Evolutionary conservation across 108 stramenopile genomes (phyloP).

Genomic region (Nannochloropsis salina): DNA sequence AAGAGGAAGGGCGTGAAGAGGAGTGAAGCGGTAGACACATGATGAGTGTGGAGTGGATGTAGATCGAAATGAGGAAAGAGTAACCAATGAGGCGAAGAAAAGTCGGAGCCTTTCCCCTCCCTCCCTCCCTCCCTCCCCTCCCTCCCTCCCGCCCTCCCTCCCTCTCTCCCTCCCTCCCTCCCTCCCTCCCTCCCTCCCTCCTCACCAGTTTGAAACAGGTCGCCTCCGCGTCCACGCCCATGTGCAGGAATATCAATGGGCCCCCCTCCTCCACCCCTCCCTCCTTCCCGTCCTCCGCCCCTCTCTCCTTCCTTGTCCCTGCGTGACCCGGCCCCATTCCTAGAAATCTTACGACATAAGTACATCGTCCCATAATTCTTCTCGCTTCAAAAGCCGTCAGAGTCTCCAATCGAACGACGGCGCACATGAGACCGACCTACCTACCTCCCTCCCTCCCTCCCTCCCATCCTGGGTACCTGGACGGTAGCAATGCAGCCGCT

Average conservation of each 20-base stretch:
- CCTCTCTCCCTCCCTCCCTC: not conserved
- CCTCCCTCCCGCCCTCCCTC: not conserved
- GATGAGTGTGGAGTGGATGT: too few species aligned
- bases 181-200: not conserved
- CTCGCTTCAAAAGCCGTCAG: too few species aligned
- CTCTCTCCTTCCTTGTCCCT: not conserved
- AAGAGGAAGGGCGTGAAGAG: not conserved
- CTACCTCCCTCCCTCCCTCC: not conserved
- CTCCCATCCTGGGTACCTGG: not conserved
- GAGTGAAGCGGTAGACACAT: not conserved
- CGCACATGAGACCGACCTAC: too few species aligned
- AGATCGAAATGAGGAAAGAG: too few species aligned
- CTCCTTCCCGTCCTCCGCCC: not conserved
- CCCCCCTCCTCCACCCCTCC: not conserved
- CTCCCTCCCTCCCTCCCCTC: conserved; percentile 11
- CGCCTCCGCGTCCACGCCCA: conserved; percentile 6
- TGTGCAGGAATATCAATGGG: not conserved
- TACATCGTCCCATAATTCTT: too few species aligned
- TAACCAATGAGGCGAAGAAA: too few species aligned
- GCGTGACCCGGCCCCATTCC: too few species aligned
- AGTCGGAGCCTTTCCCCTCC: not conserved
- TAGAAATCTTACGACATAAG: too few species aligned
- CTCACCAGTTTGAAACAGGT: not conserved
- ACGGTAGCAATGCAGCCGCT: not conserved
- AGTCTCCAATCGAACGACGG: too few species aligned